A percentile compares a stretch with the other conserved stretches of the same genome.
Conservation (phyloP, 2,329 filamentous ascomycete genomes). For the Fusarium sororula region DNA sequence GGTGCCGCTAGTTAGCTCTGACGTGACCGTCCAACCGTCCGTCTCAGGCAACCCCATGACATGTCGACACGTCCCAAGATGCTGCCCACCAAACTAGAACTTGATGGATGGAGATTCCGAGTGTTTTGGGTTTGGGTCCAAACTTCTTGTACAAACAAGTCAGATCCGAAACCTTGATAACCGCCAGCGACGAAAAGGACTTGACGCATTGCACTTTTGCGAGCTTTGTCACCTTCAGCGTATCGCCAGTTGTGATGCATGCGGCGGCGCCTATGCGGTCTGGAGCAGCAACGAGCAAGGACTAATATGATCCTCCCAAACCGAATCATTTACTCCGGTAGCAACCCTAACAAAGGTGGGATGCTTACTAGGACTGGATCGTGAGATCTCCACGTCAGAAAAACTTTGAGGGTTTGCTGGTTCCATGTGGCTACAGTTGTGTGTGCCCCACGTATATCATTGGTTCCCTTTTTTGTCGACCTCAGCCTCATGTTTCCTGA, state of each 20-base stretch:
- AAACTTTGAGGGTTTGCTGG: slow-evolving; percentile 10
- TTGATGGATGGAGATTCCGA: slow-evolving; percentile 7
- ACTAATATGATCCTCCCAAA: neutral
- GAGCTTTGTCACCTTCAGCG: slow-evolving; percentile 2
- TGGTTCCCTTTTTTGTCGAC: slow-evolving; percentile 15
- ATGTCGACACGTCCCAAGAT: slow-evolving; percentile 27
- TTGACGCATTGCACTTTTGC: neutral
- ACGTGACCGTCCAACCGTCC: slow-evolving; percentile 38
- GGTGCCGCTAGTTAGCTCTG: slow-evolving; percentile 38
- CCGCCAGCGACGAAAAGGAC: slow-evolving; percentile 19
- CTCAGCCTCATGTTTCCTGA: neutral
- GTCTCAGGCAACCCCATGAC: slow-evolving; percentile 36
- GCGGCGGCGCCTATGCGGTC: slow-evolving; percentile 4
- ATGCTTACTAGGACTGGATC: neutral
- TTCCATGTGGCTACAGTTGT: slow-evolving; percentile 7
- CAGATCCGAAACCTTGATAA: slow-evolving; percentile 28
- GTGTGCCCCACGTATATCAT: slow-evolving; percentile 1
- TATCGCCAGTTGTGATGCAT: slow-evolving; percentile 28
- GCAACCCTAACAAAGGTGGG: neutral
- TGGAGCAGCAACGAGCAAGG: neutral
- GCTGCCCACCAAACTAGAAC: slow-evolving; percentile 26
- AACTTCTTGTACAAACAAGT: slow-evolving; percentile 10
- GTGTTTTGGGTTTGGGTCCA: slow-evolving; percentile 9
- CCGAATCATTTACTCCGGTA: neutral
- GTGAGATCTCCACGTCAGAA: slow-evolving; percentile 1